Evolutionary conservation across 2,329 filamentous ascomycete species (phyloP).

Genomic region (Alternaria triticimaculans): DNA sequence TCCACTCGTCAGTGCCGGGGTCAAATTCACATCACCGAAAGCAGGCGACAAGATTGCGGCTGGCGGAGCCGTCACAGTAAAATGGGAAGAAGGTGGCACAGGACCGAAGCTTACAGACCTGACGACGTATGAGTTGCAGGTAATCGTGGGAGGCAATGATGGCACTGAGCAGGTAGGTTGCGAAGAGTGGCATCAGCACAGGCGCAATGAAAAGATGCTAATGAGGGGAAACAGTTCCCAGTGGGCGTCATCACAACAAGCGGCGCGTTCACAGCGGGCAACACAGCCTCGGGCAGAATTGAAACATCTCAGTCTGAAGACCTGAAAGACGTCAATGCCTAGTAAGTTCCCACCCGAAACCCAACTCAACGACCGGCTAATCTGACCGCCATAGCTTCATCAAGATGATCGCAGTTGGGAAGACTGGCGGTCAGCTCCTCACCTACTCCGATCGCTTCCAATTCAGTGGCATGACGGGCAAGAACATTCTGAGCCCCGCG

Average conservation of each 20-base stretch:
- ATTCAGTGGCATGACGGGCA: slow-evolving; percentile 70
- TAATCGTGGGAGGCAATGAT: slow-evolving; percentile 67
- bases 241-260: slow-evolving; percentile 50
- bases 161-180: slow-evolving; percentile 55
- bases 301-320: slow-evolving; percentile 27
- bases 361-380: slow-evolving; percentile 10
- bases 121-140: slow-evolving; percentile 62
- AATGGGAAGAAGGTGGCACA: slow-evolving; percentile 64
- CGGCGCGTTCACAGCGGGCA: slow-evolving; percentile 53
- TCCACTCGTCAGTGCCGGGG: slow-evolving; percentile 57
- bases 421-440: slow-evolving; percentile 62
- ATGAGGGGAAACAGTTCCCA: slow-evolving; percentile 8
- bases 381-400: slow-evolving; percentile 32
- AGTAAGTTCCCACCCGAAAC: slow-evolving; percentile 52
- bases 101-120: slow-evolving; percentile 59
- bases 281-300: slow-evolving; percentile 49
- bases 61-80: slow-evolving; percentile 59
- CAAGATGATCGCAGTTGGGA: slow-evolving; percentile 61
- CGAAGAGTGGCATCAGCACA: not conserved
- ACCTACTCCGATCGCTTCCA: slow-evolving; percentile 70
- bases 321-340: slow-evolving; percentile 58
- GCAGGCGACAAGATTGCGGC: slow-evolving; percentile 59
- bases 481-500: slow-evolving; percentile 60
- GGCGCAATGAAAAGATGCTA: slow-evolving; percentile 1
- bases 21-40: slow-evolving; percentile 61